phyloP scores from a whole-genome alignment of 768 basidiomycete genomes.

The Trametes meyenii region DNA sequence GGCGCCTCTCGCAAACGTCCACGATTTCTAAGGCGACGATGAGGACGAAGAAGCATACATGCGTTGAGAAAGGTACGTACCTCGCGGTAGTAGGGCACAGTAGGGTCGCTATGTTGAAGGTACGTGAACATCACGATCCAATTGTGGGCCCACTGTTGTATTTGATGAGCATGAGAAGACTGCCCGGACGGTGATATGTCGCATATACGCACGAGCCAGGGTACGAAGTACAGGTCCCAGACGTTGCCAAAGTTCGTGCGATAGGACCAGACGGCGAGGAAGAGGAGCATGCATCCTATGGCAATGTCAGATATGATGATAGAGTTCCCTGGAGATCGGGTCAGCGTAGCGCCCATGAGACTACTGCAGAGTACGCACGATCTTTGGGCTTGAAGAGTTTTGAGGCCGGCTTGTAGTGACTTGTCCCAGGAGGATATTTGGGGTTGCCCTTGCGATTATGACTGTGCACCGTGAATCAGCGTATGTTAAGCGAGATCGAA shows the following conservation, averaged over 20 bases:
- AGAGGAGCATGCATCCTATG: slow-evolving; percentile 42
- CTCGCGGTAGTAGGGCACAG: slow-evolving; percentile 30
- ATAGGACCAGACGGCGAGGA: slow-evolving; percentile 38
- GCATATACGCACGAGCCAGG: slow-evolving; percentile 48
- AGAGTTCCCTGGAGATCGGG: slow-evolving; percentile 2
- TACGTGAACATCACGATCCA: slow-evolving; percentile 34
- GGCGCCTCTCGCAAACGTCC: slow-evolving; percentile 35
- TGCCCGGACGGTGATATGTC: not conserved
- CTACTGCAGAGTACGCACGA: slow-evolving; percentile 33
- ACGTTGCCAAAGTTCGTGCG: slow-evolving; percentile 37
- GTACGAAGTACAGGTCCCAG: slow-evolving; percentile 47
- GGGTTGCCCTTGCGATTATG: slow-evolving; percentile 32
- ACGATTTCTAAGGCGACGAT: slow-evolving; percentile 20
- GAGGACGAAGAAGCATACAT: not conserved
- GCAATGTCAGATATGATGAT: slow-evolving; percentile 48
- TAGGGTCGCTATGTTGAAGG: slow-evolving; percentile 33
- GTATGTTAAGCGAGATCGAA: not conserved
- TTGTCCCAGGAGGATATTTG: slow-evolving; percentile 31
- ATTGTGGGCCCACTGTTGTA: slow-evolving; percentile 46
- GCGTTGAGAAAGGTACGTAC: not conserved
- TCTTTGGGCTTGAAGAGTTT: slow-evolving; percentile 49
- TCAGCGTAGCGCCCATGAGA: not conserved
- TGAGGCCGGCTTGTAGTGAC: slow-evolving; percentile 38
- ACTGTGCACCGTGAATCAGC: not conserved
- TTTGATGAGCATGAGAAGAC: not conserved